Evolutionary conservation across 495 filamentous ascomycete species (phyloP).

Genomic region (Aspergillus hancockii): DNA sequence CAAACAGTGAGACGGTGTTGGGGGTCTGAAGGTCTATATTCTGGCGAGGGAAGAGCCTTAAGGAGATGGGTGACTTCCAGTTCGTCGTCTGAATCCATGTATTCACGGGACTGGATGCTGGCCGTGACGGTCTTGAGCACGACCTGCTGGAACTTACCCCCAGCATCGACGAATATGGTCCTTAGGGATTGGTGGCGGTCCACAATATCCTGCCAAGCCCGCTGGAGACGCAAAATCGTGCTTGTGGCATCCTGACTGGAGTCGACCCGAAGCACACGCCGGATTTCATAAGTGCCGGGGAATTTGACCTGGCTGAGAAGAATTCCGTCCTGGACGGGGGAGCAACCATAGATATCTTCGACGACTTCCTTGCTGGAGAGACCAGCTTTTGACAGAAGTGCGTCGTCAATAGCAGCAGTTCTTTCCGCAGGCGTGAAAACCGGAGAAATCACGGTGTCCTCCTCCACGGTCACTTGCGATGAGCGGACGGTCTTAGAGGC

Average conservation of each 20-base stretch:
- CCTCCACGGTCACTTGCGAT: neutral
- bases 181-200: neutral
- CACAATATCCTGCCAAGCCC: neutral
- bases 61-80: neutral
- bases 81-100: neutral
- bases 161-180: neutral
- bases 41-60: neutral
- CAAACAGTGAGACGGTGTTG: constrained; percentile 37
- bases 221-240: neutral
- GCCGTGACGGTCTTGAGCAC: neutral
- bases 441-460: neutral
- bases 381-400: neutral
- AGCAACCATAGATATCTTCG: constrained; percentile 2
- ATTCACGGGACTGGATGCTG: neutral
- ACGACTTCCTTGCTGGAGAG: neutral
- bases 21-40: constrained; percentile 1
- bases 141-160: neutral
- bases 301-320: constrained; percentile 1
- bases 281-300: neutral
- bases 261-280: neutral
- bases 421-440: neutral
- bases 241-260: neutral
- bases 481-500: neutral
- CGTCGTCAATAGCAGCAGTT: neutral
- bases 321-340: constrained; percentile 1